Percentiles rank a stretch among this genome's conserved stretches.
These are phyloP conservation scores for Penicillium ucsense DNA, from an alignment of 495 filamentous ascomycete genomes.

Conservation along the genomic window DNA sequence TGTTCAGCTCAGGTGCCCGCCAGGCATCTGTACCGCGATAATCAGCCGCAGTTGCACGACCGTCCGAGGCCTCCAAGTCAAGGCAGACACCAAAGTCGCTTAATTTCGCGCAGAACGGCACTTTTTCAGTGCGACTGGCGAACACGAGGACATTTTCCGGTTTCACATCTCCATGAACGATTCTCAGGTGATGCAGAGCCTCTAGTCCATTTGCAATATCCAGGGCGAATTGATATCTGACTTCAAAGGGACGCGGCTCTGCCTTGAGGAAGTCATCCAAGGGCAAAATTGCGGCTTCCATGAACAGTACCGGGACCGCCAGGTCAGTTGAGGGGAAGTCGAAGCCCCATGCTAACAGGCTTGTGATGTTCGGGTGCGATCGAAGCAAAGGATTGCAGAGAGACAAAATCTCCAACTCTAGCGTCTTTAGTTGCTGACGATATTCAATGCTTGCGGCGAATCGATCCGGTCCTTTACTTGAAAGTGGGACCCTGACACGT, in stretches of 20 bases:
- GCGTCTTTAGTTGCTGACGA: slow-evolving; percentile 1
- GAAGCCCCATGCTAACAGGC: slow-evolving; percentile 15
- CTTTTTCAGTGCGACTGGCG: slow-evolving; percentile 3
- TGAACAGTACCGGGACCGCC: slow-evolving; percentile 11
- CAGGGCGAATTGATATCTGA: slow-evolving; percentile 8
- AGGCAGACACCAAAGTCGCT: slow-evolving; percentile 20
- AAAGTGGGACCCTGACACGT: slow-evolving; percentile 6
- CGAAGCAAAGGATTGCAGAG: slow-evolving; percentile 7
- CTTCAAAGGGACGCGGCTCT: background rate
- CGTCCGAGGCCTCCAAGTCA: slow-evolving; percentile 10
- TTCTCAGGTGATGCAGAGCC: slow-evolving; percentile 64
- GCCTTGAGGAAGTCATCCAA: slow-evolving; percentile 7
- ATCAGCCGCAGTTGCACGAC: slow-evolving; percentile 4
- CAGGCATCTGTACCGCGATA: slow-evolving; percentile 17
- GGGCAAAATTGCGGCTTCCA: slow-evolving; percentile 13
- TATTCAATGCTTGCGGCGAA: slow-evolving; percentile 5
- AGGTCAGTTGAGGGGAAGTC: slow-evolving; percentile 13
- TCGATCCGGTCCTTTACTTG: slow-evolving; percentile 1
- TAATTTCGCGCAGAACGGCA: slow-evolving; percentile 18
- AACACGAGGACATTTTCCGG: slow-evolving; percentile 31
- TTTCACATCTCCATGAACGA: slow-evolving; percentile 47
- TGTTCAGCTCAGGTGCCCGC: slow-evolving; percentile 12
- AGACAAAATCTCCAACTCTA: slow-evolving; percentile 3
- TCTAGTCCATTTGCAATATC: slow-evolving; percentile 57
- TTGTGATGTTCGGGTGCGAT: slow-evolving; percentile 12